Evolutionary conservation across 2,329 filamentous ascomycete species (phyloP), one percentile per base, ranked within the genome.

Genomic region (Aureobasidium melanogenum): DNA sequence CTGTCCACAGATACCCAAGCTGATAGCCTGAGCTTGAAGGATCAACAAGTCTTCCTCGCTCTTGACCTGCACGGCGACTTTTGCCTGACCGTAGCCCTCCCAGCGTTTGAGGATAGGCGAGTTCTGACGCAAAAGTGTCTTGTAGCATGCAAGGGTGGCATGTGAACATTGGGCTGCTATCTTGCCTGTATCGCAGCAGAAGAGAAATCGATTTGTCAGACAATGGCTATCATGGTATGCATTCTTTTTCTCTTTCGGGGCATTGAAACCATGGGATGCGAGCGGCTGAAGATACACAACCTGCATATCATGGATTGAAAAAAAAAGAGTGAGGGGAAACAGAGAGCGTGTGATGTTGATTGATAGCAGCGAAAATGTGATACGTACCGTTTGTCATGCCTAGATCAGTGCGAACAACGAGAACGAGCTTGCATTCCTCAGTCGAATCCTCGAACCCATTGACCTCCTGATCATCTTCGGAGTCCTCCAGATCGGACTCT

Each of bases 141-240:
- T 97, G 85, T 96, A 99, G 83, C 93, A 97, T 60, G 93, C 92
- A 61, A 99, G 86, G 3, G 93, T 96, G n/a, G 94, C 94, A 75
- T 97, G 94, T 54, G 88, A 89, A 76, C 89, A 93, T 76, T 97
- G 94, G 8, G 94, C 94, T 62, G 91, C 94, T 69, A 97, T 97
- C 81, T 99, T 99, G 69, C 93, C 93, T 96, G 65, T 48, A 34
- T 28, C 24, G 32, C 19, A 50, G 46, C 26, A 24, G 22, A 47
- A 34, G 46, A 43, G 51, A 26, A 19, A 41, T 38, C 26, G 28
- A 56, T 43, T 14, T 56, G 52, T 56, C 52, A 56, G 52, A 44
- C 22, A 17, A n/a, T 52, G 48, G 19, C 38, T 8, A 36, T 28
- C 26, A n/a, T 32, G n/a, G 38, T 43, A 56, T 43, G 52, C 51